Evolutionary conservation across 164 flowering plant genomes (phyloP).

Genomic region (grape (Vitis vinifera)): ASM3070453v1 NC_081811.1:4998001-4998500

Average conservation of each 20-base stretch:
- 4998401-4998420: constrained; percentile 28
- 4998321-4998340: not conserved
- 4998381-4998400: constrained; percentile 33
- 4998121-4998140: constrained; percentile 38
- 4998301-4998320: not conserved
- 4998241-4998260: constrained; percentile 16
- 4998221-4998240: constrained; percentile 20
- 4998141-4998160: not conserved
- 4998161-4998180: not conserved
- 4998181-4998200: not conserved
- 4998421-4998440: constrained; percentile 30
- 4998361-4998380: constrained; percentile 6
- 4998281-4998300: constrained; percentile 13
- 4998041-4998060: too few relatives aligned
- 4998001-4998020: too few relatives aligned
- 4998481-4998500: too few relatives aligned
- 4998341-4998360: not conserved
- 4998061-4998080: constrained; percentile 27
- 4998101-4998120: constrained; percentile 26
- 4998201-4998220: not conserved
- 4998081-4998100: constrained; percentile 34
- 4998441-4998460: constrained; percentile 14
- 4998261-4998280: constrained; percentile 29
- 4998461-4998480: too few relatives aligned
- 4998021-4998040: too few relatives aligned